Evolutionary conservation across 1,139 yeast genomes (phyloP).

Genomic region (Blastobotrys apis): DNA sequence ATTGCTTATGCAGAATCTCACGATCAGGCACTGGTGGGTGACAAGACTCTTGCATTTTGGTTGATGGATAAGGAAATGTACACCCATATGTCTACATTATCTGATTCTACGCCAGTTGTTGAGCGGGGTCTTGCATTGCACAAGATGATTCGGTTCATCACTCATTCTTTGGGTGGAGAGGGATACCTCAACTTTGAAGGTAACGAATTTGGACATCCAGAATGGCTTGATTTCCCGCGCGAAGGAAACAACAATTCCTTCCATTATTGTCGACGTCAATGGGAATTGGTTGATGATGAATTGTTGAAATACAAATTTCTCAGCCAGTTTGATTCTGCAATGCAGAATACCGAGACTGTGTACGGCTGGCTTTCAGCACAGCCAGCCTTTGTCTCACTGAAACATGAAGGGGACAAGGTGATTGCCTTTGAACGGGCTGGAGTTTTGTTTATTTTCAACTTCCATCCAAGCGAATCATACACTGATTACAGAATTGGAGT

Average conservation of each 20-base stretch:
- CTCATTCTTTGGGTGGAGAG: conserved; percentile 91
- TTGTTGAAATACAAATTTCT: conserved; percentile 73
- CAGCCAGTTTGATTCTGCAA: conserved; percentile 73
- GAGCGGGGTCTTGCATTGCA: conserved; percentile 90
- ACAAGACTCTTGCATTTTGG: conserved; percentile 95
- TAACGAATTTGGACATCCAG: conserved; percentile 98
- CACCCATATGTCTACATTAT: conserved; percentile 80
- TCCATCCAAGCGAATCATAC: conserved; percentile 79
- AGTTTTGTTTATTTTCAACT: conserved; percentile 77
- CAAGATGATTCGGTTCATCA: conserved; percentile 80
- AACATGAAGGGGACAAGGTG: conserved; percentile 84
- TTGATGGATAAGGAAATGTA: conserved; percentile 98
- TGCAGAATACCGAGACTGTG: conserved; percentile 70
- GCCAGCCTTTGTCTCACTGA: conserved; percentile 83
- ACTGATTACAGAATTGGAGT: conserved; percentile 88
- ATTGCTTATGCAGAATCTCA: conserved; percentile 94
- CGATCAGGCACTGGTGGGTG: conserved; percentile 97
- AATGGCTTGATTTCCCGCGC: conserved; percentile 97
- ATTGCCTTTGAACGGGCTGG: conserved; percentile 87
- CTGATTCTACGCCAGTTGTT: conserved; percentile 68
- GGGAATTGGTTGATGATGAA: conserved; percentile 76
- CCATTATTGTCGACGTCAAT: conserved; percentile 93
- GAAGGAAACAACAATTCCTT: conserved; percentile 82
- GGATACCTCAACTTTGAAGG: conserved; percentile 96
- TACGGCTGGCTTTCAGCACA: conserved; percentile 71